Evolutionary conservation across 768 basidiomycete genomes (phyloP).

Genomic region (Udeniomyces megalosporus): DNA sequence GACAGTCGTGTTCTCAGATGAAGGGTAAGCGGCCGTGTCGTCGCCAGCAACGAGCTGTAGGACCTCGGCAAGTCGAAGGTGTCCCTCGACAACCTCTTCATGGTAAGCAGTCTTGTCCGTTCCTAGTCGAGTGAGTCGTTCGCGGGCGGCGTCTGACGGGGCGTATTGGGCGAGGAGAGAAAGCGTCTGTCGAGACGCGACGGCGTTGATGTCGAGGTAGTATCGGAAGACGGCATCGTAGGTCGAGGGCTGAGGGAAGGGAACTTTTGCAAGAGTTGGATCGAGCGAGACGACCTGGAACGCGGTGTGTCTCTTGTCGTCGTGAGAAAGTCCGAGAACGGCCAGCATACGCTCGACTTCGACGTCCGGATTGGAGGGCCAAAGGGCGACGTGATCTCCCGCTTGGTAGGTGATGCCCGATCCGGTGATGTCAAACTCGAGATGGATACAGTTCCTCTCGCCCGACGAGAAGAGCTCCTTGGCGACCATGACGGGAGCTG

Average conservation of each 20-base stretch:
- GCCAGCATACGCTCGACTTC: conserved; percentile 81
- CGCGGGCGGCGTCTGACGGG: conserved; percentile 59
- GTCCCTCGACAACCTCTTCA: conserved; percentile 55
- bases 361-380: conserved; percentile 84
- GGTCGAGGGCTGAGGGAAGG: conserved; percentile 94
- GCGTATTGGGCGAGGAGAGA: conserved; percentile 75
- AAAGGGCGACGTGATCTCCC: conserved; percentile 92
- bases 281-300: conserved; percentile 94
- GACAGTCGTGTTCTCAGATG: conserved; percentile 57
- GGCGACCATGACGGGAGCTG: conserved; percentile 59
- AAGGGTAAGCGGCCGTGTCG: conserved; percentile 35
- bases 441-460: conserved; percentile 81
- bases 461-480: conserved; percentile 67
- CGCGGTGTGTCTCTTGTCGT: conserved; percentile 57
- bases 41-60: conserved; percentile 81
- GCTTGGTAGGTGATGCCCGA: conserved; percentile 98
- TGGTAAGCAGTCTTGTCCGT: conserved; percentile 77
- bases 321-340: conserved; percentile 54
- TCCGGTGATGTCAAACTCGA: conserved; percentile 84
- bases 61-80: conserved; percentile 83
- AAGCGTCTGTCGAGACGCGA: conserved; percentile 85
- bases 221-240: conserved; percentile 84
- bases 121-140: conserved; percentile 56
- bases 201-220: conserved; percentile 91
- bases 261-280: conserved; percentile 92